Conservation (phyloP, 345 rosid genomes). For the Syzygium aqueum region DNA sequence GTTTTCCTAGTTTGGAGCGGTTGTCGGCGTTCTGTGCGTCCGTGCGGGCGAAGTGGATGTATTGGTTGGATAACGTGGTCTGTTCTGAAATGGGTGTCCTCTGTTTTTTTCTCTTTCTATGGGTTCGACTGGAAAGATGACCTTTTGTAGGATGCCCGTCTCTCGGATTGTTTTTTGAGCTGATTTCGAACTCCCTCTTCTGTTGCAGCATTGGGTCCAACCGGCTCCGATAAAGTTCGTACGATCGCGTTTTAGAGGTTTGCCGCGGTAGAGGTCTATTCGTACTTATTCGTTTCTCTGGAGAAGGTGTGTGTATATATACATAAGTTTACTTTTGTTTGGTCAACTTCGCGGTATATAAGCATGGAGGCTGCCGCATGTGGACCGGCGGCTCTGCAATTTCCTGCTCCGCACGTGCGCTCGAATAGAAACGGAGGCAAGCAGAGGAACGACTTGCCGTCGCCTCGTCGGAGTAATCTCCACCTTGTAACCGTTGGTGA, state of each 20-base stretch:
- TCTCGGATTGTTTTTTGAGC: not conserved
- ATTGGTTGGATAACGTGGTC: not conserved
- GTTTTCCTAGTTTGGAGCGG: no score
- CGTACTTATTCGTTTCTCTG: not conserved
- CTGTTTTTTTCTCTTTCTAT: not conserved
- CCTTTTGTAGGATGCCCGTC: not conserved
- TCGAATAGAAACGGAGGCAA: not conserved
- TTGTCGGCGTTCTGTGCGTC: no score
- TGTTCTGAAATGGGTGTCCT: not conserved
- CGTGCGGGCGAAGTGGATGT: not conserved
- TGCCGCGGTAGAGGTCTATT: not conserved
- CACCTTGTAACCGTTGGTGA: not conserved
- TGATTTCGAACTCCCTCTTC: not conserved
- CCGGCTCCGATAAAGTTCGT: not conserved
- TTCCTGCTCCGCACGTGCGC: not conserved
- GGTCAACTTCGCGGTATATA: not conserved
- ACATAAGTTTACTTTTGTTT: not conserved
- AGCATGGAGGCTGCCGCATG: slow-evolving; percentile 1
- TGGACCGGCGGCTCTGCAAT: not conserved
- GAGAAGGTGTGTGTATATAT: not conserved
- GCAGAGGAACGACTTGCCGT: not conserved
- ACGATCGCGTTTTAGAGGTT: not conserved
- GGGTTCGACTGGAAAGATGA: not conserved
- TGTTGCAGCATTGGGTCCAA: not conserved
- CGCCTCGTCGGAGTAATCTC: not conserved